phyloP scores from a whole-genome alignment of 768 basidiomycete species.

The Epithele typhae region DNA sequence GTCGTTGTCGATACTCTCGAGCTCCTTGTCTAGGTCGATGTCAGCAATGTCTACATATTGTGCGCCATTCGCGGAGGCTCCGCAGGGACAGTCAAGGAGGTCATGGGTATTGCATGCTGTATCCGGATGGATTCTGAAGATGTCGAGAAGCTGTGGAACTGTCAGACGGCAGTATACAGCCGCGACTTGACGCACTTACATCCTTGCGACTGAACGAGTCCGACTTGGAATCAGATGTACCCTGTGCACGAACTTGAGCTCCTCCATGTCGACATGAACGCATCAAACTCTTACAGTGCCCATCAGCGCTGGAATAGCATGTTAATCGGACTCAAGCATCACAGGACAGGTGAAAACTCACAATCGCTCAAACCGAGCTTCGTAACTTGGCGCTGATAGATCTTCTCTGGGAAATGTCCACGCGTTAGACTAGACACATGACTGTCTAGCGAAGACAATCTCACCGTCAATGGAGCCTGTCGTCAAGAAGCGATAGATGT shows the following conservation, averaged over 20 bases:
- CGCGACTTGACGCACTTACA: constrained; percentile 38
- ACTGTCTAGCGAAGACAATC: constrained; percentile 7
- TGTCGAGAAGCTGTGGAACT: constrained; percentile 80
- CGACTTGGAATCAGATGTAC: constrained; percentile 55
- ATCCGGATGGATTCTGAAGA: constrained; percentile 80
- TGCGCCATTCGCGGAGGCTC: constrained; percentile 13
- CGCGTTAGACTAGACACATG: too few relatives aligned
- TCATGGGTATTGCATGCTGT: constrained; percentile 93
- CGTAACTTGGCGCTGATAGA: constrained; percentile 90
- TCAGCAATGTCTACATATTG: background rate
- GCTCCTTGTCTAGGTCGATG: constrained; percentile 6
- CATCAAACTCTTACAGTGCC: constrained; percentile 47
- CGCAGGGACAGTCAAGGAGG: constrained; percentile 77
- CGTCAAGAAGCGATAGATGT: constrained; percentile 84
- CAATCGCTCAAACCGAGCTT: constrained; percentile 89
- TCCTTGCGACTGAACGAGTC: constrained; percentile 88
- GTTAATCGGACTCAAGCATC: background rate
- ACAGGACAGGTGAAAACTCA: constrained; percentile 32
- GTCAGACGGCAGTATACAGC: constrained; percentile 6
- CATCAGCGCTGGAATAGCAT: constrained; percentile 53
- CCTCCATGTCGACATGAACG: background rate
- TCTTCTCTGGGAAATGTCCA: constrained; percentile 88
- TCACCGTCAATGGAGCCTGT: constrained; percentile 86
- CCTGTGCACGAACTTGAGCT: constrained; percentile 22
- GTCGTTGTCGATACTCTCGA: constrained; percentile 28